Base-by-base conservation (phyloP, 768 basidiomycete genomes). In the Tricholomella constricta region DNA sequence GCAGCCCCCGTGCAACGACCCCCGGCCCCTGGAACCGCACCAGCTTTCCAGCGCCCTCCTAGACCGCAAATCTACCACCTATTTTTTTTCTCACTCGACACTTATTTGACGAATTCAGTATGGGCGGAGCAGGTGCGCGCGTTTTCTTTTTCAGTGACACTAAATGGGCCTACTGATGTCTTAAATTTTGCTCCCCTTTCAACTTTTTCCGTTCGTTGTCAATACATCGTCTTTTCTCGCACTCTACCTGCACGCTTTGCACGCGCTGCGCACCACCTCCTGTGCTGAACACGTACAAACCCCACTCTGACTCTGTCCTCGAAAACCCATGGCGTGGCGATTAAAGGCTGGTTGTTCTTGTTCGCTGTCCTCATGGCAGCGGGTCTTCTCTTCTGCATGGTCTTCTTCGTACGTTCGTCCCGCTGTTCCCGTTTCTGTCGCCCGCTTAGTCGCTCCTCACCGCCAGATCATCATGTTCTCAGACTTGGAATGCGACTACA, bases 401-500 rank as follows among this genome's bases (percentile, higher is more conserved):
- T 99, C 69, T 99, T 98, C 81, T 99, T 97, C 74, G 96, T 98
- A 65, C 72, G 93, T 88, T 38, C 12, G 40, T 12, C 26, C 23
- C 20, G 14, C n/a, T 15, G 37, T 5, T 26, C 11, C 26, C n/a
- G 14, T 22, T 45, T 51, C 48, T 41, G 35, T 38, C 48, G 42
- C 25, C 15, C 31, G 27, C 32, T 19, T 36, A 47, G 34, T 48
- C 32, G 43, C 20, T 47, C 29, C 32, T 34, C 17, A 38, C 27
- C 31, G 29, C 44, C 62, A 98, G 96, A 98, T 99, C 66, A 98
- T 99, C 79, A 98, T 98, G 96, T 98, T 98, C 80, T 97, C 94
- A 38, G 97, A 98, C 77, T 78, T 98, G 68, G 96, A 98, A 76
- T 97, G 94, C 79, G 94, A 97, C 81, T 98, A 98, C 77, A 96